Evolutionary conservation across 1,284 basidiomycete genomes (phyloP).

Genomic region (Cryptococcus hybrid): DNA sequence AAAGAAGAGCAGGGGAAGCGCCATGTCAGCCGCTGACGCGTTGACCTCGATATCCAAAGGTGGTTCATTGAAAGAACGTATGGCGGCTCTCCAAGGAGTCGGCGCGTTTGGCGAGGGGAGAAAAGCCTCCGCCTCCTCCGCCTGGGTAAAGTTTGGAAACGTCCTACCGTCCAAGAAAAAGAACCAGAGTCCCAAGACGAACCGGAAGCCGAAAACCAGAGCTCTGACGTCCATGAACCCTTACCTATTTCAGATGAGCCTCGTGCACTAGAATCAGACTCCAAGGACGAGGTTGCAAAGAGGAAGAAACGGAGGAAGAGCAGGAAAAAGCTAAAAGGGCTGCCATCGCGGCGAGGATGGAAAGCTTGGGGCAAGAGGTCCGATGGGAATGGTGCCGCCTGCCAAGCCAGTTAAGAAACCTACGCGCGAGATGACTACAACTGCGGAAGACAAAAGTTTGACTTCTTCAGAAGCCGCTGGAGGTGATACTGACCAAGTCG

Average conservation of each 20-base stretch:
- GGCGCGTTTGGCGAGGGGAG: constrained; percentile 63
- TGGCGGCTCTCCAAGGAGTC: constrained; percentile 79
- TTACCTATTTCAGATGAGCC: background rate
- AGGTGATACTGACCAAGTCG: background rate
- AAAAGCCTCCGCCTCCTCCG: constrained; percentile 62
- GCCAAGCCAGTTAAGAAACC: constrained; percentile 31
- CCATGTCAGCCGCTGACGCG: constrained; percentile 79
- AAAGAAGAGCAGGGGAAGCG: constrained; percentile 24
- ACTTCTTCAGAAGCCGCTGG: background rate
- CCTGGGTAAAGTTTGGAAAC: constrained; percentile 71
- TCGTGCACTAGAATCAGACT: background rate
- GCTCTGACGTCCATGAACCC: constrained; percentile 22
- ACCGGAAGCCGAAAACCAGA: constrained; percentile 41
- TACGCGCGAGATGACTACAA: constrained; percentile 17
- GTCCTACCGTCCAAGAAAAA: constrained; percentile 45
- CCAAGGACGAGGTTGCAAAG: constrained; percentile 22
- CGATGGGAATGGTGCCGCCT: constrained; percentile 42
- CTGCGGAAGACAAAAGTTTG: constrained; percentile 5
- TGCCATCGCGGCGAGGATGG: constrained; percentile 54
- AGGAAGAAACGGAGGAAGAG: constrained; percentile 48
- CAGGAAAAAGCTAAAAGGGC: constrained; percentile 49
- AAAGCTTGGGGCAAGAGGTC: constrained; percentile 52
- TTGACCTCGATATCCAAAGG: constrained; percentile 66
- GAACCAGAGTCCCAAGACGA: constrained; percentile 52
- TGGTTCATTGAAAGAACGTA: constrained; percentile 80